phyloP scores from a whole-genome alignment of 805 yeast species.

The Suhomyces kilbournensis region DNA sequence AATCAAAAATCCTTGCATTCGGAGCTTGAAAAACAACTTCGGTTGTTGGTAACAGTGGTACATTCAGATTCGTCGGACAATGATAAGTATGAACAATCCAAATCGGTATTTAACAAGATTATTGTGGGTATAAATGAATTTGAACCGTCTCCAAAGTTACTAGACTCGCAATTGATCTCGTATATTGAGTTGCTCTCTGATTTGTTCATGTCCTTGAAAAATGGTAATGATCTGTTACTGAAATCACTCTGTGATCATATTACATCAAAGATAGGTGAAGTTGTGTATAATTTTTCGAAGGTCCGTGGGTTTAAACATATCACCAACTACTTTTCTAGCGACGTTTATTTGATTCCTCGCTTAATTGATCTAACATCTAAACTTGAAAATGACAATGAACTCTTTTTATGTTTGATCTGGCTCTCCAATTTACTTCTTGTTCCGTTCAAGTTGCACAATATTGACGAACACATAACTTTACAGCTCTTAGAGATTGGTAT shows the following conservation, averaged over 20 bases:
- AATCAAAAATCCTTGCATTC: conserved; percentile 15
- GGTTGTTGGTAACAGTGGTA: not conserved
- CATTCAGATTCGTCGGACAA: not conserved
- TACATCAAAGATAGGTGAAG: conserved; percentile 19
- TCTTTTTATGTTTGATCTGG: conserved; percentile 60
- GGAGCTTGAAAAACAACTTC: conserved; percentile 6
- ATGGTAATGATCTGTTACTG: not conserved
- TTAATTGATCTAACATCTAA: conserved; percentile 6
- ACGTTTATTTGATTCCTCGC: conserved; percentile 47
- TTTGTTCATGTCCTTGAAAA: conserved; percentile 18
- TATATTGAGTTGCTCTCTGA: conserved; percentile 30
- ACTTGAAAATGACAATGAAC: conserved; percentile 20
- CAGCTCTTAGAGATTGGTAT: conserved; percentile 35
- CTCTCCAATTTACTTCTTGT: conserved; percentile 63
- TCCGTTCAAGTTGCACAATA: conserved; percentile 60
- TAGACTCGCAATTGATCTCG: conserved; percentile 39
- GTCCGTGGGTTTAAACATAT: conserved; percentile 64
- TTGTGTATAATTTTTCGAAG: conserved; percentile 61
- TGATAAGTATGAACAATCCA: conserved; percentile 10
- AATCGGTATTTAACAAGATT: conserved; percentile 10
- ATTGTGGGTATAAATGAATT: conserved; percentile 42
- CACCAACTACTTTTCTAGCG: conserved; percentile 57
- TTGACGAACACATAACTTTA: conserved; percentile 31
- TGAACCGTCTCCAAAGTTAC: conserved; percentile 51
- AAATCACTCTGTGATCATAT: not conserved